Conservation (phyloP, 495 filamentous ascomycete species). For the Neurospora sp. region DNA sequence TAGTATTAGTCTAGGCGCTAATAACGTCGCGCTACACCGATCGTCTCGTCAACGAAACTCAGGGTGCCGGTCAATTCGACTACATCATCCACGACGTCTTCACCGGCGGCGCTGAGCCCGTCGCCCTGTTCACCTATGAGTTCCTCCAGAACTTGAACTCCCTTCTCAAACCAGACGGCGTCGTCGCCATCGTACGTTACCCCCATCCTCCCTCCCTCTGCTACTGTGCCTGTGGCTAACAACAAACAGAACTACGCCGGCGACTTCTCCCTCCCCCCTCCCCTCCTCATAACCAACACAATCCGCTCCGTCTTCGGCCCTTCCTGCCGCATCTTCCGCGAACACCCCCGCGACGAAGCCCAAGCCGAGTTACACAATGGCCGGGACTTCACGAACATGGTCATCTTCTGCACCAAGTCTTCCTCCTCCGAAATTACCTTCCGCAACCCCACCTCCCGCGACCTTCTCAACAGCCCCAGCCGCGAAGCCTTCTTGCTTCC, state of each 20-base stretch:
- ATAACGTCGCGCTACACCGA: slow-evolving; percentile 45
- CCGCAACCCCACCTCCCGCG: slow-evolving; percentile 51
- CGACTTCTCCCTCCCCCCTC: slow-evolving; percentile 64
- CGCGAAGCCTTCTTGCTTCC: slow-evolving; percentile 62
- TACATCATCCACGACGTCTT: slow-evolving; percentile 99
- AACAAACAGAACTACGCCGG: slow-evolving; percentile 71
- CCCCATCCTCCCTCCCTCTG: no score
- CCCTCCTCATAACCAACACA: slow-evolving; percentile 63
- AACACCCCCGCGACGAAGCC: slow-evolving; percentile 43
- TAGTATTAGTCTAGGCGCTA: no score
- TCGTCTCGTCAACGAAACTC: slow-evolving; percentile 25
- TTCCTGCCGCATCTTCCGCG: slow-evolving; percentile 69
- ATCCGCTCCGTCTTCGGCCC: slow-evolving; percentile 59
- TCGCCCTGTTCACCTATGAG: slow-evolving; percentile 75
- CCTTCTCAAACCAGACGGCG: slow-evolving; percentile 66
- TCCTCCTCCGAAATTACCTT: slow-evolving; percentile 42
- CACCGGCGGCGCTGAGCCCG: slow-evolving; percentile 87
- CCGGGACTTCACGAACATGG: slow-evolving; percentile 83
- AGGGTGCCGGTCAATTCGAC: slow-evolving; percentile 48
- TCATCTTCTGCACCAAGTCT: slow-evolving; percentile 58
- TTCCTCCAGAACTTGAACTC: slow-evolving; percentile 59
- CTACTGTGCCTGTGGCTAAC: no score
- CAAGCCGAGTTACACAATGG: slow-evolving; percentile 23
- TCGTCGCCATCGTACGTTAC: slow-evolving; percentile 68
- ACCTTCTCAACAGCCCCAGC: slow-evolving; percentile 62